A percentile compares a stretch with the other conserved stretches of the same genome.
These are phyloP conservation scores for Melanogaster broomeanus DNA, from an alignment of 768 basidiomycete species.

Conservation along the genomic window DNA sequence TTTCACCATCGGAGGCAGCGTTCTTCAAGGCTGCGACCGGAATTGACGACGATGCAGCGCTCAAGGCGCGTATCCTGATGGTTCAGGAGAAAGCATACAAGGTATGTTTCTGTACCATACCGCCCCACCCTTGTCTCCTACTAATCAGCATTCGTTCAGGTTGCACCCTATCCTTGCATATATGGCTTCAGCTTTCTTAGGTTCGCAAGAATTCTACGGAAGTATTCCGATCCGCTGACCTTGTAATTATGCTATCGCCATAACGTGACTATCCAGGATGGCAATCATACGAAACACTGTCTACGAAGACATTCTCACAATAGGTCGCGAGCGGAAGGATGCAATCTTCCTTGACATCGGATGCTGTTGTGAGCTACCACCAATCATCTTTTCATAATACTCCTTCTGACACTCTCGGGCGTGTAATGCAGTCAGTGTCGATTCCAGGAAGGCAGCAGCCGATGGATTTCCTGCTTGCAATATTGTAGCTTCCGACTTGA, in stretches of 20 bases:
- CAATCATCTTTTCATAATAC: not conserved
- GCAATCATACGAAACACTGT: not conserved
- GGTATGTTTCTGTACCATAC: not conserved
- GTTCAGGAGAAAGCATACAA: conserved; percentile 30
- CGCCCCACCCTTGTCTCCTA: too few relatives aligned
- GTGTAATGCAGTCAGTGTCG: conserved; percentile 33
- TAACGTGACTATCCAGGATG: not conserved
- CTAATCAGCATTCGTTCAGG: not conserved
- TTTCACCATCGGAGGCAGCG: conserved; percentile 2
- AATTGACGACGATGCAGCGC: conserved; percentile 24
- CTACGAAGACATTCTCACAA: conserved; percentile 24
- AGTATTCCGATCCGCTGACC: not conserved
- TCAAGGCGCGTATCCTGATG: conserved; percentile 28
- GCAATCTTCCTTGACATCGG: conserved; percentile 43
- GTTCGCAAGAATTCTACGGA: conserved; percentile 1
- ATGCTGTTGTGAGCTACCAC: conserved; percentile 37
- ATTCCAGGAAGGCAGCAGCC: conserved; percentile 33
- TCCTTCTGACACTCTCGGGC: not conserved
- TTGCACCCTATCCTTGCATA: conserved; percentile 27
- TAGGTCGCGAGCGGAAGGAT: conserved; percentile 31
- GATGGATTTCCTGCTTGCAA: conserved; percentile 40
- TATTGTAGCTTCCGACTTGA: conserved; percentile 36
- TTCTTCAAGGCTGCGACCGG: conserved; percentile 28
- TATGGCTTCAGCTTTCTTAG: conserved; percentile 19
- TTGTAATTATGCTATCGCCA: too few relatives aligned